Percentiles rank a stretch among this genome's conserved stretches.
phyloP scores from a whole-genome alignment of 2,329 filamentous ascomycete species.

The Seiridium cupressi region DNA sequence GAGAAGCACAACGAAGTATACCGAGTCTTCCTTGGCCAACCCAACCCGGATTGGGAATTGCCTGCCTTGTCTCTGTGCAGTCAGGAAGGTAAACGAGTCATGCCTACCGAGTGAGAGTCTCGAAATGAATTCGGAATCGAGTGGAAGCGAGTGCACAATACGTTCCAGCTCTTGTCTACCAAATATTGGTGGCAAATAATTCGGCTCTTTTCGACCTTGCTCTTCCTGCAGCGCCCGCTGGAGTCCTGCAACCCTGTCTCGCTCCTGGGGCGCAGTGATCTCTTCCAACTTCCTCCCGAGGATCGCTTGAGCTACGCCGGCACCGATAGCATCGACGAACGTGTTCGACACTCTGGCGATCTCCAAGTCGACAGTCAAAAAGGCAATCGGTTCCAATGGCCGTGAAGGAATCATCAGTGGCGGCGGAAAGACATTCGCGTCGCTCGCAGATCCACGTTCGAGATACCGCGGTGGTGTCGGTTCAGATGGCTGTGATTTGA shows the following conservation, averaged over 20 bases:
- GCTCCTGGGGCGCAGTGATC: constrained; percentile 49
- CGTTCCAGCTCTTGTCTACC: constrained; percentile 51
- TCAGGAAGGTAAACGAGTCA: constrained; percentile 54
- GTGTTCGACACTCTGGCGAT: constrained; percentile 54
- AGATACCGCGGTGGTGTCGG: constrained; percentile 46
- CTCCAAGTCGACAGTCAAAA: constrained; percentile 57
- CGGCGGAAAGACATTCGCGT: constrained; percentile 47
- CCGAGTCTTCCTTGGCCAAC: constrained; percentile 58
- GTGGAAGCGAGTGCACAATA: constrained; percentile 54
- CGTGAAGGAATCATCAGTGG: constrained; percentile 39
- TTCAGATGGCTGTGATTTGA: constrained; percentile 54
- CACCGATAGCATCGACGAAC: constrained; percentile 56
- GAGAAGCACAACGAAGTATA: constrained; percentile 59
- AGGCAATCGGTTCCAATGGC: constrained; percentile 52
- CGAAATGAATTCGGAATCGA: constrained; percentile 50
- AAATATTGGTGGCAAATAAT: constrained; percentile 64
- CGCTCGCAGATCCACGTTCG: constrained; percentile 47
- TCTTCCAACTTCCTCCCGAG: constrained; percentile 52
- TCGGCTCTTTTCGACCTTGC: constrained; percentile 56
- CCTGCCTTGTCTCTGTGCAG: constrained; percentile 49
- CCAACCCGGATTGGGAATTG: constrained; percentile 51
- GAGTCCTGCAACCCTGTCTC: constrained; percentile 48
- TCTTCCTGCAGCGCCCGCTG: constrained; percentile 56
- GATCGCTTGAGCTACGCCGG: constrained; percentile 31
- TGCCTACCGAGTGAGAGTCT: constrained; percentile 51